phyloP scores from a whole-genome alignment of 306 rosid species.

The Dryas alaskensis region DNA sequence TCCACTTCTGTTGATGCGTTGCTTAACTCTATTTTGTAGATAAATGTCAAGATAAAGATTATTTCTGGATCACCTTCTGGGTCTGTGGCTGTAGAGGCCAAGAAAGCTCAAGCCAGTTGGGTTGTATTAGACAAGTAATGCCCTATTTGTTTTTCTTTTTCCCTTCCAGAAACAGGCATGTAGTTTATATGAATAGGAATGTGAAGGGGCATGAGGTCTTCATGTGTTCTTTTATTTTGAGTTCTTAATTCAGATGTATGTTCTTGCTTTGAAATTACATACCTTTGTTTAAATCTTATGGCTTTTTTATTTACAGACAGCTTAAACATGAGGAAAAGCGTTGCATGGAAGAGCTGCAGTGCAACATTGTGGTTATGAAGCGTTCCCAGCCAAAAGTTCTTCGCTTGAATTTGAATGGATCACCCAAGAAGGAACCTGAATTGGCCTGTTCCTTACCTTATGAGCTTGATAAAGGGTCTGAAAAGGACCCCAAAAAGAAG shows the following conservation, averaged over 20 bases:
- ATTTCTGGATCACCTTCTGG: slow-evolving; percentile 94
- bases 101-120: slow-evolving; percentile 87
- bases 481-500: slow-evolving; percentile 46
- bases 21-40: slow-evolving; percentile 42
- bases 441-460: slow-evolving; percentile 42
- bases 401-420: slow-evolving; percentile 83
- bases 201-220: neutral
- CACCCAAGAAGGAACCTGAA: slow-evolving; percentile 57
- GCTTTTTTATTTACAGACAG: slow-evolving; percentile 47
- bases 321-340: slow-evolving; percentile 88
- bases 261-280: slow-evolving; percentile 11
- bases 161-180: slow-evolving; percentile 8
- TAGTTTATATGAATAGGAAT: slow-evolving; percentile 24
- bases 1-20: neutral
- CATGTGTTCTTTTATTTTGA: neutral
- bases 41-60: slow-evolving; percentile 87
- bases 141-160: slow-evolving; percentile 22
- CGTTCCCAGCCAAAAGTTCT: slow-evolving; percentile 92
- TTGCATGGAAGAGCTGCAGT: slow-evolving; percentile 96
- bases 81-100: slow-evolving; percentile 86
- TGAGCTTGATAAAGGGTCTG: slow-evolving; percentile 50
- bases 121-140: slow-evolving; percentile 93
- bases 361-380: slow-evolving; percentile 96
- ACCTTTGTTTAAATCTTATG: slow-evolving; percentile 10
- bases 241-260: slow-evolving; percentile 10